Conservation (phyloP, 2,329 filamentous ascomycete genomes). For the Coniochaeta sp. region DNA sequence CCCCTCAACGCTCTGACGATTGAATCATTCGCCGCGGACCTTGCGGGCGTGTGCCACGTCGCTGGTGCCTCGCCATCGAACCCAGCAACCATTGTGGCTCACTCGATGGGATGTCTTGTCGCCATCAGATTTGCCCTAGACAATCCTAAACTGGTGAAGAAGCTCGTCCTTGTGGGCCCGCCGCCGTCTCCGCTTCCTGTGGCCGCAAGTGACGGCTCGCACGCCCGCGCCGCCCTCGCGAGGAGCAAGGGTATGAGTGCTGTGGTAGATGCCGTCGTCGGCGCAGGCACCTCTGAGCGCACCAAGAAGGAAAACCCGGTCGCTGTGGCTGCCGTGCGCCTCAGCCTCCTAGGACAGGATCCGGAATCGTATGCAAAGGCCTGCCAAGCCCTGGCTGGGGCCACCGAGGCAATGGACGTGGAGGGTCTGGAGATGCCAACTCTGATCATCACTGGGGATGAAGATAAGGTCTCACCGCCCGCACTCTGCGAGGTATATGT, state of each 20-base stretch:
- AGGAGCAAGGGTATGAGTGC: conserved; percentile 34
- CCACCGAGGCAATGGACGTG: conserved; percentile 23
- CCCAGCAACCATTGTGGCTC: conserved; percentile 35
- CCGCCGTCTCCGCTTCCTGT: conserved; percentile 35
- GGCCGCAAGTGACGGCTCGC: conserved; percentile 18
- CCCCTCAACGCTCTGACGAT: conserved; percentile 34
- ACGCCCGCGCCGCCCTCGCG: conserved; percentile 29
- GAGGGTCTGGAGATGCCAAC: conserved; percentile 22
- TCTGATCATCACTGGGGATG: conserved; percentile 34
- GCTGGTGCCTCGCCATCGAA: conserved; percentile 19
- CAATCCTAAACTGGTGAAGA: conserved; percentile 30
- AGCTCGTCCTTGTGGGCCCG: conserved; percentile 40
- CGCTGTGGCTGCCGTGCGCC: conserved; percentile 30
- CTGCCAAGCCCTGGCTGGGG: conserved; percentile 36
- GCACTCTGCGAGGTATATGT: conserved; percentile 24
- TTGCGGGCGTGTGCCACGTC: conserved; percentile 28
- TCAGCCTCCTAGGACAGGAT: conserved; percentile 38
- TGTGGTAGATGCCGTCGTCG: conserved; percentile 30
- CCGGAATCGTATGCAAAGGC: conserved; percentile 49
- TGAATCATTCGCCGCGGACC: conserved; percentile 32
- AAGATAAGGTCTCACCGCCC: conserved; percentile 35
- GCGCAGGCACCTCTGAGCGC: conserved; percentile 25
- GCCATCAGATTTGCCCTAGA: conserved; percentile 32
- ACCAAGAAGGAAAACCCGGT: conserved; percentile 30
- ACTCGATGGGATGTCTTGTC: conserved; percentile 43